These are phyloP conservation scores for Kappamyces sp. DNA, from an alignment of 192 early-diverging fungal genomes.

Conservation along the genomic window DNA sequence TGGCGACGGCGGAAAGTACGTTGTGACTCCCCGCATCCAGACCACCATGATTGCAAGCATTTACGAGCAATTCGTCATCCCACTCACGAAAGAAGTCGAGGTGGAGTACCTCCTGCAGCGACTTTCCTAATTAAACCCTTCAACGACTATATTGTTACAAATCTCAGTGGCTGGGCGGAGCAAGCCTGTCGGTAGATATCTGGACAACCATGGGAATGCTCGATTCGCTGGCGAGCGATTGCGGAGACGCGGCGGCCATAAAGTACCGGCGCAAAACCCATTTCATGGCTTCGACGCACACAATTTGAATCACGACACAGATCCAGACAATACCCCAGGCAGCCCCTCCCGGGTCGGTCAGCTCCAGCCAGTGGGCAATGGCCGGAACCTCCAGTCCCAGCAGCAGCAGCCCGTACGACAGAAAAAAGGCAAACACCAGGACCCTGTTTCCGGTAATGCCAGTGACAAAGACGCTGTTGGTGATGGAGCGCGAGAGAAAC, in stretches of 20 bases:
- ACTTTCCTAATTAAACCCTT: conserved; percentile 17
- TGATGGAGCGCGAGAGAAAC: conserved; percentile 75
- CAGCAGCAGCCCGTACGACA: conserved; percentile 65
- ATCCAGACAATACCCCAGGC: conserved; percentile 40
- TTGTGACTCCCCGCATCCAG: conserved; percentile 52
- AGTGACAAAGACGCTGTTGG: conserved; percentile 65
- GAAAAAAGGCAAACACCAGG: conserved; percentile 71
- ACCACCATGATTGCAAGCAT: conserved; percentile 80
- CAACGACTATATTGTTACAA: too few species aligned
- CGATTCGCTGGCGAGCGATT: too few species aligned
- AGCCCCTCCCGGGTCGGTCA: conserved; percentile 27
- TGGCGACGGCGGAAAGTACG: conserved; percentile 20
- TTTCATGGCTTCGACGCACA: conserved; percentile 39
- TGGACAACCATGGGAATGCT: too few species aligned
- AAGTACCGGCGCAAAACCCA: conserved; percentile 16
- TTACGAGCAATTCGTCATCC: conserved; percentile 95
- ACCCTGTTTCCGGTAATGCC: conserved; percentile 71
- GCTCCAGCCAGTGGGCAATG: conserved; percentile 34
- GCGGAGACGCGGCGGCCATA: neutral
- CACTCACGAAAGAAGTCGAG: conserved; percentile 94
- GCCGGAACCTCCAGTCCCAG: conserved; percentile 76
- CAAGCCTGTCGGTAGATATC: too few species aligned
- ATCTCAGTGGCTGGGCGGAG: too few species aligned
- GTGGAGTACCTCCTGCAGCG: conserved; percentile 83
- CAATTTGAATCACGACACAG: conserved; percentile 39